Evolutionary conservation across 202 grass and related monocot species (phyloP).

Genomic region (Panicum hallii): DNA sequence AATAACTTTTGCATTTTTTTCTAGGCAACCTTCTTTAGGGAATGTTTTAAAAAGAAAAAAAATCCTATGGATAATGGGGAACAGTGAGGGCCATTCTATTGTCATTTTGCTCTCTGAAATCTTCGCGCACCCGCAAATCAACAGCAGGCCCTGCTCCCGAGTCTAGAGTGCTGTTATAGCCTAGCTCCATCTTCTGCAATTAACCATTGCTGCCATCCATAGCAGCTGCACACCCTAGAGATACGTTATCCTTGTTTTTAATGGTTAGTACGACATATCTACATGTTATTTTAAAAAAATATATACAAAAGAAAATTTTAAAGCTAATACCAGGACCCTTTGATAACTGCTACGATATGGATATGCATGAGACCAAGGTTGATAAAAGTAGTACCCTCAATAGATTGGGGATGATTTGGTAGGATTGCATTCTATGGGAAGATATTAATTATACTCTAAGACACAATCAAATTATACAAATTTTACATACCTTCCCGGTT

Average conservation of each 20-base stretch:
- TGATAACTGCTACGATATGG: background rate
- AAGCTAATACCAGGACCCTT: too few relatives aligned
- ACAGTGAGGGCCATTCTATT: background rate
- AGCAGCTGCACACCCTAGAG: too few relatives aligned
- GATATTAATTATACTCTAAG: background rate
- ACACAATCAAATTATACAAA: background rate
- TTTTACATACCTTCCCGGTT: background rate
- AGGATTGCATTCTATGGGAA: background rate
- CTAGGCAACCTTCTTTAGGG: background rate
- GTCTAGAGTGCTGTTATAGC: background rate
- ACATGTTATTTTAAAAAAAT: background rate
- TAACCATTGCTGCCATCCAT: too few relatives aligned
- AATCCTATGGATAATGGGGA: background rate
- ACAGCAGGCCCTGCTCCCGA: background rate
- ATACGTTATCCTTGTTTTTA: background rate
- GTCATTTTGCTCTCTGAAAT: background rate
- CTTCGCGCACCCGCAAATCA: background rate
- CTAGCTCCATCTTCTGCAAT: background rate
- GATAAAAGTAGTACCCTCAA: too few relatives aligned
- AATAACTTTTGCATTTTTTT: background rate
- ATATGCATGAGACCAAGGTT: too few relatives aligned
- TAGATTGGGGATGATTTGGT: background rate
- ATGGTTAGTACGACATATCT: background rate
- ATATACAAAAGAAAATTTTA: background rate
- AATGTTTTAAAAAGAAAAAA: background rate